Conservation (phyloP, 2,329 filamentous ascomycete genomes). For the Paecilomyces niveus region DNA sequence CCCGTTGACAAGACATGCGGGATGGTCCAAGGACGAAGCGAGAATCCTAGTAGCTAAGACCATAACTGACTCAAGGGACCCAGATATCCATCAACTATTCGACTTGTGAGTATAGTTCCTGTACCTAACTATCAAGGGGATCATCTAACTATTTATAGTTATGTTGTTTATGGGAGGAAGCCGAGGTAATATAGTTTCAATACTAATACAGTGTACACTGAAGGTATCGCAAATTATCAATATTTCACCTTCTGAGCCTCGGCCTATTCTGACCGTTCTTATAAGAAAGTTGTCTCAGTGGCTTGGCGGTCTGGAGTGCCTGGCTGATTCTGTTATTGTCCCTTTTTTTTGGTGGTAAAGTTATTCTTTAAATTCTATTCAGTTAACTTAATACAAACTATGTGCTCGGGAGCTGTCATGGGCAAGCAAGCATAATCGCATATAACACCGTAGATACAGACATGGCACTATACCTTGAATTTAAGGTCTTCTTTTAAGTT, state of each 20-base stretch:
- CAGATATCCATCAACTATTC: not conserved
- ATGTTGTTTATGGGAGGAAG: not conserved
- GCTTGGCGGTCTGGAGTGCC: too few relatives aligned
- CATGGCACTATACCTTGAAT: too few relatives aligned
- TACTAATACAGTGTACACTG: not conserved
- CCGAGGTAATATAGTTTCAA: not conserved
- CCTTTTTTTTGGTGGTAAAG: too few relatives aligned
- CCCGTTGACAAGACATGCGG: not conserved
- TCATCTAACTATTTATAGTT: not conserved
- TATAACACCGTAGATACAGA: too few relatives aligned
- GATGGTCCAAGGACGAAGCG: not conserved
- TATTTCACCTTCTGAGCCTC: not conserved
- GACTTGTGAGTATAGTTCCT: slow-evolving; percentile 1
- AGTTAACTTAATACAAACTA: too few relatives aligned
- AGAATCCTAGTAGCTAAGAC: not conserved
- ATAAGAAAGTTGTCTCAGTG: too few relatives aligned
- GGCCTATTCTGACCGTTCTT: not conserved
- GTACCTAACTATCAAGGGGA: not conserved
- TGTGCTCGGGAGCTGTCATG: too few relatives aligned
- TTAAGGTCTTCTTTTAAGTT: too few relatives aligned
- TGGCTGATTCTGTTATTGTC: too few relatives aligned
- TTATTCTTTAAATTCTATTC: too few relatives aligned
- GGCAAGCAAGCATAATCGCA: too few relatives aligned
- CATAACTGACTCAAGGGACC: not conserved
- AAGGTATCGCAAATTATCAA: not conserved